A percentile compares a stretch with the other conserved stretches of the same genome.
These are phyloP conservation scores for Pyrenochaeta sp. DNA, from an alignment of 2,329 filamentous ascomycete genomes.

Conservation along the genomic window DNA sequence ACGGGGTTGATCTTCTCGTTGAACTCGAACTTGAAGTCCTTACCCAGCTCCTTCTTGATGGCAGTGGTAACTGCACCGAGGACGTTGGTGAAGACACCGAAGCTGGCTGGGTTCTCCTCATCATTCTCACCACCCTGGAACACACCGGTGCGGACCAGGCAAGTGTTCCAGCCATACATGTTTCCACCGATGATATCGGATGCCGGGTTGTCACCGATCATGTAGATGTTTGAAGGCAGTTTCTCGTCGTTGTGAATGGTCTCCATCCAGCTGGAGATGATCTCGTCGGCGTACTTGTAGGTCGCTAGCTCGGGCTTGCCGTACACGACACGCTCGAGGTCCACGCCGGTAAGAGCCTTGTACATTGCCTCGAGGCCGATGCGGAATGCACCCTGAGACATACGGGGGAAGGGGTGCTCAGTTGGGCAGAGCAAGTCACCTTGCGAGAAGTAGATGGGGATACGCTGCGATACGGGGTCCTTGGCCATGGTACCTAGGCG, in stretches of 20 bases:
- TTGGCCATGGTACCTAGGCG: slow-evolving; percentile 70
- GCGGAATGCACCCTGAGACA: slow-evolving; percentile 79
- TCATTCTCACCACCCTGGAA: slow-evolving; percentile 81
- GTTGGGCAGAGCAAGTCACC: slow-evolving; percentile 70
- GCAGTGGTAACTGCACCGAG: slow-evolving; percentile 74
- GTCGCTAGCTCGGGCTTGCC: slow-evolving; percentile 78
- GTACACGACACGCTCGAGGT: slow-evolving; percentile 79
- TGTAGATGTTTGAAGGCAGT: slow-evolving; percentile 75
- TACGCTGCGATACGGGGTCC: slow-evolving; percentile 70
- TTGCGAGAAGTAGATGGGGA: slow-evolving; percentile 78
- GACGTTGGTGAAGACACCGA: slow-evolving; percentile 78
- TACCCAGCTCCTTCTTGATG: slow-evolving; percentile 73
- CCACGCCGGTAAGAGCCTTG: slow-evolving; percentile 72
- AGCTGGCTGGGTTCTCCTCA: slow-evolving; percentile 77
- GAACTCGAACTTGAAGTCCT: slow-evolving; percentile 78
- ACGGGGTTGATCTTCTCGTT: slow-evolving; percentile 76
- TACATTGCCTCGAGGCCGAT: slow-evolving; percentile 79
- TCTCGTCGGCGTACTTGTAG: slow-evolving; percentile 81
- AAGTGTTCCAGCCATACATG: slow-evolving; percentile 85
- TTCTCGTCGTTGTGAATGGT: slow-evolving; percentile 76
- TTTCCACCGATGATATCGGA: slow-evolving; percentile 80
- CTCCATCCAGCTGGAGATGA: slow-evolving; percentile 78
- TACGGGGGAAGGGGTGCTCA: slow-evolving; percentile 68
- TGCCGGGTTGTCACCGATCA: slow-evolving; percentile 78
- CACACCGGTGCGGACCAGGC: slow-evolving; percentile 78